phyloP scores from a whole-genome alignment of 2,329 filamentous ascomycete genomes.

The Coniella lustricola region DNA sequence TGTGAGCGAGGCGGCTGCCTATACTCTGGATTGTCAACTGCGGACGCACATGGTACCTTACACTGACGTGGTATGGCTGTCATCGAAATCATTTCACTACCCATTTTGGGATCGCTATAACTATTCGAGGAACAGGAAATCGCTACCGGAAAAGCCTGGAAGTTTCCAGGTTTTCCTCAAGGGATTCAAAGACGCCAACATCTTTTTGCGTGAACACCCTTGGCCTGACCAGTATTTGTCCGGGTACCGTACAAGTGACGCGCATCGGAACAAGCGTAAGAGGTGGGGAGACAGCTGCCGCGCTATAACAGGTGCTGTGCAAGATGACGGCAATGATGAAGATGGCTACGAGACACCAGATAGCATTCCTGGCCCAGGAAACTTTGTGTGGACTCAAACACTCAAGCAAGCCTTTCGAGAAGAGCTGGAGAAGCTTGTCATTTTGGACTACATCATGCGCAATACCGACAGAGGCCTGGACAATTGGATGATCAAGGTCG shows the following conservation, averaged over 20 bases:
- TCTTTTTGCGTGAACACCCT: constrained; percentile 89
- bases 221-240: constrained; percentile 86
- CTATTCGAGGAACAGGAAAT: constrained; percentile 80
- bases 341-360: constrained; percentile 27
- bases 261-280: constrained; percentile 60
- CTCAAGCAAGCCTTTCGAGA: constrained; percentile 90
- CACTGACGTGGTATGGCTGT: constrained; percentile 88
- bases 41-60: constrained; percentile 91
- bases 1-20: constrained; percentile 94
- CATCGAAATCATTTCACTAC: constrained; percentile 96
- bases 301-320: constrained; percentile 43
- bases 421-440: constrained; percentile 92
- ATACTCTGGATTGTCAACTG: constrained; percentile 85
- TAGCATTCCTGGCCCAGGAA: constrained; percentile 38
- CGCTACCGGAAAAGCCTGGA: constrained; percentile 81
- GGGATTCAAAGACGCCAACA: constrained; percentile 92
- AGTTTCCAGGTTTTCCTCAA: constrained; percentile 98
- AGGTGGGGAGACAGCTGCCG: constrained; percentile 79
- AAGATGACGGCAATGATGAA: constrained; percentile 54
- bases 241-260: constrained; percentile 61
- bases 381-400: constrained; percentile 79
- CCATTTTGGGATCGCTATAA: constrained; percentile 93
- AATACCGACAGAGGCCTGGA: constrained; percentile 95
- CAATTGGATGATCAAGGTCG: constrained; percentile 99
- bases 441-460: constrained; percentile 97